phyloP scores from a whole-genome alignment of 2,329 filamentous ascomycete species.

The Aspergillus tanneri region DNA sequence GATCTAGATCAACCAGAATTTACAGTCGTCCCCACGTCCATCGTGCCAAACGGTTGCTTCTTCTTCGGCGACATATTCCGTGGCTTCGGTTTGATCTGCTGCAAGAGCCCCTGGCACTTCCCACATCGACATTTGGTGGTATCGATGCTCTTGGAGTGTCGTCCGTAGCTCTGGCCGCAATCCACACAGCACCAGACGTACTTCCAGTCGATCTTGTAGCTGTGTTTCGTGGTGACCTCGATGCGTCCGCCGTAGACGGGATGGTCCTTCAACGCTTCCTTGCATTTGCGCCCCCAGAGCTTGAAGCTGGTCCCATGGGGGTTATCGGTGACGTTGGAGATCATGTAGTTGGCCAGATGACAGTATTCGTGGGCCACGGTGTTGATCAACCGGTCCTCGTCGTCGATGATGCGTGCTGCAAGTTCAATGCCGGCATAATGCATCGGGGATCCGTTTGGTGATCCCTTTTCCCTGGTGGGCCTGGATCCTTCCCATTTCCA shows the following conservation, averaged over 20 bases:
- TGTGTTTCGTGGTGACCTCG: slow-evolving; percentile 83
- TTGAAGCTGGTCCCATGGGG: slow-evolving; percentile 87
- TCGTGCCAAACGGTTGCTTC: slow-evolving; percentile 15
- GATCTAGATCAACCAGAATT: neutral
- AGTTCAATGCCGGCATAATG: slow-evolving; percentile 81
- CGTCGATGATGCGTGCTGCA: slow-evolving; percentile 81
- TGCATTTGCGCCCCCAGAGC: slow-evolving; percentile 55
- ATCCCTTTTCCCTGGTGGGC: slow-evolving; percentile 2
- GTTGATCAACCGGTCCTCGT: slow-evolving; percentile 75
- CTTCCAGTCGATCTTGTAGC: slow-evolving; percentile 87
- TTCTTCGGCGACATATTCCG: slow-evolving; percentile 44
- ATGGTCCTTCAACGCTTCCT: slow-evolving; percentile 34
- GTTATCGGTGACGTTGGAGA: slow-evolving; percentile 69
- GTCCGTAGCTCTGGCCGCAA: slow-evolving; percentile 72
- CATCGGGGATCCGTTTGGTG: slow-evolving; percentile 33
- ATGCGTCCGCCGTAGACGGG: slow-evolving; percentile 62
- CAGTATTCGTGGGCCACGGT: slow-evolving; percentile 97
- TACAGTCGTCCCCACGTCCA: slow-evolving; percentile 11
- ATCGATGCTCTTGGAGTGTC: slow-evolving; percentile 85
- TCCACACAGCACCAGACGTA: slow-evolving; percentile 77
- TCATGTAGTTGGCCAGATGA: slow-evolving; percentile 88
- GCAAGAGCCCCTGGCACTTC: slow-evolving; percentile 66
- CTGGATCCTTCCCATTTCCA: slow-evolving; percentile 61
- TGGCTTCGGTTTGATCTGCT: slow-evolving; percentile 78
- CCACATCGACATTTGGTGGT: slow-evolving; percentile 70